phyloP scores from a whole-genome alignment of 2,329 filamentous ascomycete genomes.

The Colletotrichum eleusines region DNA sequence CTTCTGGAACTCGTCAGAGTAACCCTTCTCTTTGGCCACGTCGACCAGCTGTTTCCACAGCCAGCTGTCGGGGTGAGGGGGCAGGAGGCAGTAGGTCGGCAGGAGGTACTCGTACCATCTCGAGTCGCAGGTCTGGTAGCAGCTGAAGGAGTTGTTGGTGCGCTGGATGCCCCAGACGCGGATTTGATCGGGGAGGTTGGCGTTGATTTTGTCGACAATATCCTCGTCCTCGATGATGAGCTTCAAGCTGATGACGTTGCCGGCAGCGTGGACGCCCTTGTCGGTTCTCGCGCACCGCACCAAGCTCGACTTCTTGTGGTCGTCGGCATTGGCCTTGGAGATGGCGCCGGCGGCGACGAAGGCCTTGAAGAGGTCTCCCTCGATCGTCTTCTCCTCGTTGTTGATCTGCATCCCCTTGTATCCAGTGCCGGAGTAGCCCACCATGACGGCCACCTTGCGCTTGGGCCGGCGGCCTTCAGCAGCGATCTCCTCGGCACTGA shows the following conservation, averaged over 20 bases:
- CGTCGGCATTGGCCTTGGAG: constrained; percentile 95
- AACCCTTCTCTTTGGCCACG: constrained; percentile 78
- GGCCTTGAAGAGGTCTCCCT: constrained; percentile 92
- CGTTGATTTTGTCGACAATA: constrained; percentile 92
- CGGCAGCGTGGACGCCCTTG: constrained; percentile 96
- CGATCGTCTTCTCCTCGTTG: constrained; percentile 87
- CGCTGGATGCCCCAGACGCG: constrained; percentile 93
- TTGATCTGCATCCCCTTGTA: constrained; percentile 98
- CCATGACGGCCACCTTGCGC: constrained; percentile 94
- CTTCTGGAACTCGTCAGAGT: constrained; percentile 74
- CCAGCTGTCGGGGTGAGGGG: constrained; percentile 89
- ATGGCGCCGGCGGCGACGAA: constrained; percentile 94
- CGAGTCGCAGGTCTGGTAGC: constrained; percentile 94
- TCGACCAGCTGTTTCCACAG: constrained; percentile 87
- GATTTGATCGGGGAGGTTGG: constrained; percentile 86
- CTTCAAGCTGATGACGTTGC: constrained; percentile 95
- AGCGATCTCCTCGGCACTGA: constrained; percentile 84
- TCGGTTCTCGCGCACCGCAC: constrained; percentile 95
- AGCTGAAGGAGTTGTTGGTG: constrained; percentile 91
- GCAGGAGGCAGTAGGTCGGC: constrained; percentile 91
- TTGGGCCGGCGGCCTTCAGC: constrained; percentile 90
- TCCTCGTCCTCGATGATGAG: constrained; percentile 93
- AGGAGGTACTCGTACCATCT: constrained; percentile 98
- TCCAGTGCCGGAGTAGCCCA: constrained; percentile 95
- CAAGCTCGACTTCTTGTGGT: constrained; percentile 95